A percentile compares a stretch with the other conserved stretches of the same genome.
phyloP scores from a whole-genome alignment of 164 flowering plant species.

The Chloranthus sessilifolius region DNA sequence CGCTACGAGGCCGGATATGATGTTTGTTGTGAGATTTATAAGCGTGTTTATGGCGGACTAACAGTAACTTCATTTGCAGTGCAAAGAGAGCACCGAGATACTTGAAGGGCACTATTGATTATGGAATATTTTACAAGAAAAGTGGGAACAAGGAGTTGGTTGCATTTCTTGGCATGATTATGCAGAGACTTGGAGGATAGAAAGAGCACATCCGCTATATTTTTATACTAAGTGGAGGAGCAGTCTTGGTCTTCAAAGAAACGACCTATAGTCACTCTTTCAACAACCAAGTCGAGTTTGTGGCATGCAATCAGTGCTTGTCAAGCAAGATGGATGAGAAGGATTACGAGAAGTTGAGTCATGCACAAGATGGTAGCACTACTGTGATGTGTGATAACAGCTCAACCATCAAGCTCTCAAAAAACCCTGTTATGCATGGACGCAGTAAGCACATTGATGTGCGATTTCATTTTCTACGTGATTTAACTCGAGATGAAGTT shows the following conservation, averaged over 20 bases:
- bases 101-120: too few relatives aligned
- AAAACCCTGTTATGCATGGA: too few relatives aligned
- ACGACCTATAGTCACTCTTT: not conserved
- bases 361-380: too few relatives aligned
- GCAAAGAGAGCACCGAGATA: not conserved
- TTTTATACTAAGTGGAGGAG: constrained; percentile 2
- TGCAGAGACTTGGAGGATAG: constrained; percentile 10
- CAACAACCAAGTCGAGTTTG: constrained; percentile 10
- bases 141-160: not conserved
- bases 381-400: too few relatives aligned
- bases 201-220: constrained; percentile 11
- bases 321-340: not conserved
- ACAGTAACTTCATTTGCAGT: too few relatives aligned
- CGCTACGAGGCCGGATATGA: constrained; percentile 12
- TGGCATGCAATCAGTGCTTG: not conserved
- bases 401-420: too few relatives aligned
- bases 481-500: too few relatives aligned
- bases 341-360: too few relatives aligned
- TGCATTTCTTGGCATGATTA: constrained; percentile 8
- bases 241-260: constrained; percentile 10
- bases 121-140: not conserved
- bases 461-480: too few relatives aligned
- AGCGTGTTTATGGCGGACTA: too few relatives aligned
- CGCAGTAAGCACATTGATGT: too few relatives aligned
- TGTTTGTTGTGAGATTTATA: not conserved